phyloP scores from a whole-genome alignment of 2,329 filamentous ascomycete genomes.

The Penicillium sp. region DNA sequence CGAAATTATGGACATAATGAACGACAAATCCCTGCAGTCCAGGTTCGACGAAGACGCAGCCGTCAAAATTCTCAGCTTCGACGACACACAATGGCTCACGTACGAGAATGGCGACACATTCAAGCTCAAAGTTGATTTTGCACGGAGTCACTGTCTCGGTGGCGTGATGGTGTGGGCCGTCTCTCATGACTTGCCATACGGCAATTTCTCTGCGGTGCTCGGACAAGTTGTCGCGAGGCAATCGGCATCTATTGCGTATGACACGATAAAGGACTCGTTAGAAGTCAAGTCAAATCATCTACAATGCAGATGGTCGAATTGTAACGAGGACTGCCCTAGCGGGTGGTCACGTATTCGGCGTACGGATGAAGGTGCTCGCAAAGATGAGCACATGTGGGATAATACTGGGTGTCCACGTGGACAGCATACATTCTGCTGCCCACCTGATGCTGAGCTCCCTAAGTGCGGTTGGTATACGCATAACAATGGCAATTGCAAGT shows the following conservation, averaged over 20 bases:
- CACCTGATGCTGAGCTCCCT: neutral
- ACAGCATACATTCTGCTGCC: neutral
- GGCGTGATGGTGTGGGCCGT: conserved; percentile 37
- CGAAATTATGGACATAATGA: neutral
- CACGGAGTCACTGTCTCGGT: conserved; percentile 40
- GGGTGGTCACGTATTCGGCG: neutral
- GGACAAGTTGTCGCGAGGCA: neutral
- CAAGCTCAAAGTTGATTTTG: conserved; percentile 44
- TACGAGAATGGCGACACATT: neutral
- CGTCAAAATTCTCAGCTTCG: neutral
- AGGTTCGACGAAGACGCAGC: neutral
- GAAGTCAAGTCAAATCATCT: neutral
- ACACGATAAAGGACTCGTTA: neutral
- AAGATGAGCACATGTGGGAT: neutral
- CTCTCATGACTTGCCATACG: conserved; percentile 6
- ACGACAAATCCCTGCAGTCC: neutral
- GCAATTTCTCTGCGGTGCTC: too few relatives aligned
- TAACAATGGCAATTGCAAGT: neutral
- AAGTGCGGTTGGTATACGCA: neutral
- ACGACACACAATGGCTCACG: neutral
- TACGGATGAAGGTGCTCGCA: neutral
- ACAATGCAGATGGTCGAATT: neutral
- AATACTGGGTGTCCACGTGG: neutral
- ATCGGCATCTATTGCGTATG: neutral
- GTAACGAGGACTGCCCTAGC: neutral